Evolutionary conservation across 345 rosid genomes (phyloP).

Genomic region (Tarenaya hassleriana): DNA sequence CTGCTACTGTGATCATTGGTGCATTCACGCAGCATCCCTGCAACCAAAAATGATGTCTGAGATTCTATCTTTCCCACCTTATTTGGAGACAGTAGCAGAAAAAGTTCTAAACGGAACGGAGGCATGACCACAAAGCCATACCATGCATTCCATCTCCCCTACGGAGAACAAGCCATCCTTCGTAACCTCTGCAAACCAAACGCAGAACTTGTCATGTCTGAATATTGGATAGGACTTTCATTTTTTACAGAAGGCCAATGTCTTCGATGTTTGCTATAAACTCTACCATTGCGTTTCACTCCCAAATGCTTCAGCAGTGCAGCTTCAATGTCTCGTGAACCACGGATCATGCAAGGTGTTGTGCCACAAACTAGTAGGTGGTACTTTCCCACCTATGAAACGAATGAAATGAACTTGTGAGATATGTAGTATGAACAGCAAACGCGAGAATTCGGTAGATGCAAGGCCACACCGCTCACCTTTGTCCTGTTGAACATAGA

Average conservation of each 20-base stretch:
- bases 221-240: not conserved
- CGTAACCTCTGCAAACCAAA: slow-evolving; percentile 64
- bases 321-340: slow-evolving; percentile 85
- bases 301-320: slow-evolving; percentile 88
- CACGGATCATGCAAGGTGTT: slow-evolving; percentile 96
- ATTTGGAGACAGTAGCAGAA: not conserved
- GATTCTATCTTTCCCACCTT: not conserved
- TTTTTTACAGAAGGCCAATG: not conserved
- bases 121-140: slow-evolving; percentile 28
- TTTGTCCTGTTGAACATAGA: slow-evolving; percentile 93
- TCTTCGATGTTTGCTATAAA: slow-evolving; percentile 2
- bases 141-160: slow-evolving; percentile 99
- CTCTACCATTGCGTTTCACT: slow-evolving; percentile 85
- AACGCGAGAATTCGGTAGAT: slow-evolving; percentile 4
- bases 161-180: slow-evolving; percentile 98
- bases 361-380: slow-evolving; percentile 98
- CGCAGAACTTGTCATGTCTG: slow-evolving; percentile 18
- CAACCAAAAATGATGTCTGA: slow-evolving; percentile 23
- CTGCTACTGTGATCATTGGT: slow-evolving; percentile 97
- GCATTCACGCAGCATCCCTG: slow-evolving; percentile 99
- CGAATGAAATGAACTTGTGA: slow-evolving; percentile 8
- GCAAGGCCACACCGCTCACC: slow-evolving; percentile 37
- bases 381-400: slow-evolving; percentile 83
- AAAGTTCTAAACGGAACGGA: slow-evolving; percentile 2
- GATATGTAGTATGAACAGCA: slow-evolving; percentile 8